phyloP scores from a whole-genome alignment of 306 rosid genomes.

The Fagus sylvatica region DNA sequence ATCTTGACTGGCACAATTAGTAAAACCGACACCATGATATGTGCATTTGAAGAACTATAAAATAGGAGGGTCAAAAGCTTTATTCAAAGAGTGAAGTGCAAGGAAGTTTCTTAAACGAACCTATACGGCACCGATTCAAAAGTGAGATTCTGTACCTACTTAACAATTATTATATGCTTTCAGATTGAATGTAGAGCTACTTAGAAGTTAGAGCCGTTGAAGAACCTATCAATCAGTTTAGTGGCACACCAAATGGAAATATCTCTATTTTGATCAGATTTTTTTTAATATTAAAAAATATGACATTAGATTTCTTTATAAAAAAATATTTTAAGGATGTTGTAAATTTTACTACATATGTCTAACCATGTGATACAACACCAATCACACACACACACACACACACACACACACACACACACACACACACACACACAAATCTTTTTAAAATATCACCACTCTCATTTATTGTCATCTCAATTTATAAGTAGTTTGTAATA shows the following conservation, averaged over 20 bases:
- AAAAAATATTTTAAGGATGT: too few relatives aligned
- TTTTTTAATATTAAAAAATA: too few relatives aligned
- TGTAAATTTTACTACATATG: too few relatives aligned
- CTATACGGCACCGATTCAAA: not conserved
- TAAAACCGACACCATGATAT: not conserved
- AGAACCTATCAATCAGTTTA: constrained; percentile 1
- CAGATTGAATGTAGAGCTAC: not conserved
- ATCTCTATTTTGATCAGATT: not conserved
- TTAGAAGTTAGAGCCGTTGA: constrained; percentile 7
- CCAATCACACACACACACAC: too few relatives aligned
- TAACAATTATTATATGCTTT: constrained; percentile 1
- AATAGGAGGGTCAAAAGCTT: not conserved
- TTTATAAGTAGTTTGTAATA: too few relatives aligned
- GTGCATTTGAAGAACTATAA: not conserved
- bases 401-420: too few relatives aligned
- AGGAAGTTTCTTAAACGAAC: not conserved
- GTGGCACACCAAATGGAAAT: not conserved
- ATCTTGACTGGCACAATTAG: not conserved
- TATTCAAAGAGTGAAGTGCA: not conserved
- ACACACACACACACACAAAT: too few relatives aligned
- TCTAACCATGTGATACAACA: too few relatives aligned
- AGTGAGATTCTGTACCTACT: not conserved
- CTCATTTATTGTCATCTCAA: too few relatives aligned
- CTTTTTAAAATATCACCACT: too few relatives aligned
- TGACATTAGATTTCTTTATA: too few relatives aligned